These are phyloP conservation scores for Raffaelea ambrosiae DNA, from an alignment of 2,329 filamentous ascomycete genomes.

Conservation along the genomic window DNA sequence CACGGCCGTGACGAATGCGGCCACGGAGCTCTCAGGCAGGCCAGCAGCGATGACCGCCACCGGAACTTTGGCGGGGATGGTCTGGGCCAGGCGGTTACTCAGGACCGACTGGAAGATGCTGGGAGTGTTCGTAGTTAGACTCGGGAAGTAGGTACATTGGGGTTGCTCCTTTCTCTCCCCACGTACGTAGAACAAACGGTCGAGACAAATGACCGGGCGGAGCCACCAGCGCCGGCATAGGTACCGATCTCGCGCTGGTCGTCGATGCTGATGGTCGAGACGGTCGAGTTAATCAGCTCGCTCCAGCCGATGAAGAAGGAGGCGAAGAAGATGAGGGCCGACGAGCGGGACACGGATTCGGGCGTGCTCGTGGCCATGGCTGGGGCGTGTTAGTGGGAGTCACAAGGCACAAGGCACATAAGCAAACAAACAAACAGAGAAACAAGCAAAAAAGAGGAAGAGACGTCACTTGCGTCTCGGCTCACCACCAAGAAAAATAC, in stretches of 20 bases:
- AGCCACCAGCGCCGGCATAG: constrained; percentile 23
- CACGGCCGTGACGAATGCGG: background rate
- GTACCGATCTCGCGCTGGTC: constrained; percentile 26
- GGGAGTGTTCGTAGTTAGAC: background rate
- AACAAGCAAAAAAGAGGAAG: no score
- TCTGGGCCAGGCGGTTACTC: constrained; percentile 22
- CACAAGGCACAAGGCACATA: background rate
- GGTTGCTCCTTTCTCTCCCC: no score
- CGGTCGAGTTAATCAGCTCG: constrained; percentile 24
- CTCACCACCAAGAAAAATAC: background rate
- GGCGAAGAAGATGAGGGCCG: constrained; percentile 18
- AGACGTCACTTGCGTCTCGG: no score
- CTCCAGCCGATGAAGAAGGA: constrained; percentile 25
- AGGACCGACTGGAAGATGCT: constrained; percentile 20
- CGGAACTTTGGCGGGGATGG: constrained; percentile 21
- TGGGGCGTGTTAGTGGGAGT: background rate
- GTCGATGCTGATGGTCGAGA: constrained; percentile 21
- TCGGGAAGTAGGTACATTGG: background rate
- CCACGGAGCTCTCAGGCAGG: constrained; percentile 2
- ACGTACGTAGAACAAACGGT: background rate
- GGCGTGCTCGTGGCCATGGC: background rate
- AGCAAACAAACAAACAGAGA: no score
- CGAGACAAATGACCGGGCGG: constrained; percentile 18
- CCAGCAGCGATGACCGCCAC: constrained; percentile 26
- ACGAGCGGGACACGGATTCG: constrained; percentile 6